A percentile compares a stretch with the other conserved stretches of the same genome.
These are phyloP conservation scores for Tylopilus orsonianus DNA, from an alignment of 1,284 basidiomycete genomes.

Conservation along the genomic window DNA sequence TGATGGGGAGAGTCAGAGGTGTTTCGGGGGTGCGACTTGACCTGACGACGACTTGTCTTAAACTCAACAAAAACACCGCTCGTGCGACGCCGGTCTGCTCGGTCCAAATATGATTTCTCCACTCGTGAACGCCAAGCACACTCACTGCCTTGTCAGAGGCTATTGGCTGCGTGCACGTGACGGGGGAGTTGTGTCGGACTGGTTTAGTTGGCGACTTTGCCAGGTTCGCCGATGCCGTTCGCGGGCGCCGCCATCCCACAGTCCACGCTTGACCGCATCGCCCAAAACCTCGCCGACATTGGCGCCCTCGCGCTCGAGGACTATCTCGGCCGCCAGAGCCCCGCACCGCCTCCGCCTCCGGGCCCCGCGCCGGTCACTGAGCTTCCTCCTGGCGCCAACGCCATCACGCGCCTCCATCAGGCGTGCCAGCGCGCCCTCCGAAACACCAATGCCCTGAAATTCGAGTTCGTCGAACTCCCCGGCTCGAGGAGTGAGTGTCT, in stretches of 20 bases:
- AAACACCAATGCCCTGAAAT: conserved; percentile 38
- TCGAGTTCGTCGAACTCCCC: conserved; percentile 44
- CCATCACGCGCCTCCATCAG: conserved; percentile 41
- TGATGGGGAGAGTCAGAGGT: conserved; percentile 4
- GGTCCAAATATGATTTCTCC: too few relatives aligned
- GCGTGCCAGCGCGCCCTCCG: conserved; percentile 45
- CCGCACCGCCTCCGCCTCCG: background rate
- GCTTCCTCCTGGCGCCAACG: conserved; percentile 10
- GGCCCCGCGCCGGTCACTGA: background rate
- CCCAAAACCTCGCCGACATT: conserved; percentile 18
- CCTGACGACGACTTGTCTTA: background rate
- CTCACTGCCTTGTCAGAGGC: background rate
- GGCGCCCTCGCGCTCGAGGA: conserved; percentile 26
- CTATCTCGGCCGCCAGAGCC: conserved; percentile 17
- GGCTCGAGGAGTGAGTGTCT: conserved; percentile 33
- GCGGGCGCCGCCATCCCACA: background rate
- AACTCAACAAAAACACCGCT: too few relatives aligned
- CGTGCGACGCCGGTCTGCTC: too few relatives aligned
- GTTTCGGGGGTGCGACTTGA: background rate
- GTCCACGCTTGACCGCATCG: conserved; percentile 14
- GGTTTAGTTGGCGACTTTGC: too few relatives aligned
- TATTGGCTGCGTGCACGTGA: conserved; percentile 1
- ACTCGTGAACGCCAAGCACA: background rate
- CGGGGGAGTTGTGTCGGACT: background rate
- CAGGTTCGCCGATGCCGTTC: too few relatives aligned